Conservation (phyloP, 1,284 basidiomycete genomes). For the Ceratorhiza oryzae-sativae region DNA sequence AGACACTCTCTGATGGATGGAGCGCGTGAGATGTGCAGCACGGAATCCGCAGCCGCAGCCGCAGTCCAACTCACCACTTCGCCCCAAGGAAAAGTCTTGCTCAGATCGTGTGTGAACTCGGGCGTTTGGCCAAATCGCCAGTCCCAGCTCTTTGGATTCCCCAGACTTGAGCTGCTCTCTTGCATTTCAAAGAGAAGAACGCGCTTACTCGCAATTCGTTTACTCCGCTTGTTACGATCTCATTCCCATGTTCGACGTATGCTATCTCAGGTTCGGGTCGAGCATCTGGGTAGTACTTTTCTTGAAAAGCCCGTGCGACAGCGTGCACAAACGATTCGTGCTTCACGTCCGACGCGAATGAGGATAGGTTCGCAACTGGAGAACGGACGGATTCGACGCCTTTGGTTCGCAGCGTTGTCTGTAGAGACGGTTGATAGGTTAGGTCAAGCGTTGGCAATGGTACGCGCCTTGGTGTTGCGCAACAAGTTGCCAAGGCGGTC, state of each 20-base stretch:
- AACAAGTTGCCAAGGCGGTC: conserved; percentile 76
- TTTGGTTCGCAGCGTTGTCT: conserved; percentile 72
- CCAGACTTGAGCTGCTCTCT: conserved; percentile 3
- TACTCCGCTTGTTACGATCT: conserved; percentile 67
- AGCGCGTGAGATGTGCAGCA: not conserved
- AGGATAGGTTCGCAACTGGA: conserved; percentile 85
- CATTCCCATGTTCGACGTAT: conserved; percentile 50
- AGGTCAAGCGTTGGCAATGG: not conserved
- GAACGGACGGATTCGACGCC: conserved; percentile 92
- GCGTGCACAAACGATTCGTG: conserved; percentile 78
- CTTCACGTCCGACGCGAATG: conserved; percentile 55
- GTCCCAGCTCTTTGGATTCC: conserved; percentile 76
- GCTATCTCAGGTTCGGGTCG: not conserved
- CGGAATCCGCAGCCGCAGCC: not conserved
- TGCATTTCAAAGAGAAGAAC: not conserved
- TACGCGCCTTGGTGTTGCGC: conserved; percentile 69
- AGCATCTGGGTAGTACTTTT: conserved; percentile 59
- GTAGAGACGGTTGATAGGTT: not conserved
- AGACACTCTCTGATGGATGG: conserved; percentile 48
- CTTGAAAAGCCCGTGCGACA: conserved; percentile 73
- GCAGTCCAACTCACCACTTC: conserved; percentile 57
- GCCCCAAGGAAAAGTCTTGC: conserved; percentile 65
- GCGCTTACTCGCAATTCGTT: conserved; percentile 72
- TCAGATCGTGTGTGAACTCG: conserved; percentile 77
- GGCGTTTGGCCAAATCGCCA: conserved; percentile 96